Percentiles rank a stretch among this genome's conserved stretches.
Conservation (phyloP, 164 flowering plant species). For the Vitis rupestris region DNA sequence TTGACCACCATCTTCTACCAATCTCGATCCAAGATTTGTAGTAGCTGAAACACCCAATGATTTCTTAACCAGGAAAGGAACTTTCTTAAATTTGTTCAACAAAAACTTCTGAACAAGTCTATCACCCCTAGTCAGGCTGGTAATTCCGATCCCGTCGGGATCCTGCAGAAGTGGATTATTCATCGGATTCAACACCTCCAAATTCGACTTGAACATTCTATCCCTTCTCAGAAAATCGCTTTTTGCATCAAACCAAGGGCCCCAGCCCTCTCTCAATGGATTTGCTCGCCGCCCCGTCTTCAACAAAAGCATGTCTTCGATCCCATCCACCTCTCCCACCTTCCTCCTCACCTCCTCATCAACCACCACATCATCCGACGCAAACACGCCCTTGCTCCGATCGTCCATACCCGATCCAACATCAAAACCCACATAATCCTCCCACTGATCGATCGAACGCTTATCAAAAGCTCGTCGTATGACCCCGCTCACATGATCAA, state of each 20-base stretch:
- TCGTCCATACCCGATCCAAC: conserved; percentile 23
- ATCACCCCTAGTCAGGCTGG: conserved; percentile 78
- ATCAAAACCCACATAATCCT: conserved; percentile 37
- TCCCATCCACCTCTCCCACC: conserved; percentile 38
- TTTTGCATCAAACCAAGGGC: conserved; percentile 88
- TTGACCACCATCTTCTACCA: conserved; percentile 4
- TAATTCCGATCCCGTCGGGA: conserved; percentile 73
- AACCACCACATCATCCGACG: conserved; percentile 80
- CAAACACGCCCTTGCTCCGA: conserved; percentile 45
- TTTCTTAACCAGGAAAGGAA: conserved; percentile 49
- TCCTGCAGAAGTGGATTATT: conserved; percentile 86
- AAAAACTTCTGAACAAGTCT: conserved; percentile 52
- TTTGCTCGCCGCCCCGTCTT: conserved; percentile 43
- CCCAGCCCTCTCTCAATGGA: conserved; percentile 88
- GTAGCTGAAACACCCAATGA: conserved; percentile 21
- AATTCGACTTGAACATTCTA: conserved; percentile 77
- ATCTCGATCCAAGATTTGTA: neutral
- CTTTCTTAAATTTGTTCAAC: conserved; percentile 47
- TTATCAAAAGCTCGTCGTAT: conserved; percentile 53
- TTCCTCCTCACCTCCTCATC: conserved; percentile 67
- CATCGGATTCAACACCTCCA: conserved; percentile 83
- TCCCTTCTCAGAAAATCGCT: conserved; percentile 77
- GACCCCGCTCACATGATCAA: conserved; percentile 63
- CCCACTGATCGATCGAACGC: conserved; percentile 67
- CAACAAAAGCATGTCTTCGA: conserved; percentile 85